A percentile compares a stretch with the other conserved stretches of the same genome.
Conservation (phyloP, 2,329 filamentous ascomycete genomes). For the Ophiocordyceps camponoti-rufipedis region DNA sequence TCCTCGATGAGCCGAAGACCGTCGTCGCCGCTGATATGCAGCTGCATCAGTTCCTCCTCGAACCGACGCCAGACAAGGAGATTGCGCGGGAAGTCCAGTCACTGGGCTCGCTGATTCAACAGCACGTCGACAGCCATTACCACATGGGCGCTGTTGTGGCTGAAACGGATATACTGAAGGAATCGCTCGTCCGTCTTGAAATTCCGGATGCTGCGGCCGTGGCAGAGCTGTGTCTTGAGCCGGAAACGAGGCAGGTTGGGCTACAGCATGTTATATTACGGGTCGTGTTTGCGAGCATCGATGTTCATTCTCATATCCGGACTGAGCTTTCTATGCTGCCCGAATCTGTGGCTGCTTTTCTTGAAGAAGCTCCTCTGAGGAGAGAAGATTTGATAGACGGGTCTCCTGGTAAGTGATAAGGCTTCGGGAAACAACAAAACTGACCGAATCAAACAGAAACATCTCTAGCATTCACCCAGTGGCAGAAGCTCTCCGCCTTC, state of each 20-base stretch:
- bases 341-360: constrained; percentile 11
- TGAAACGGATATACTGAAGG: not conserved
- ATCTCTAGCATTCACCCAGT: constrained; percentile 18
- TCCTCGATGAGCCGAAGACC: not conserved
- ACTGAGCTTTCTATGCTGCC: constrained; percentile 18
- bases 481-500: constrained; percentile 23
- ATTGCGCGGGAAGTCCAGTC: constrained; percentile 14
- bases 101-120: constrained; percentile 16
- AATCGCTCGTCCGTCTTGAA: constrained; percentile 1
- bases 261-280: constrained; percentile 20
- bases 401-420: not conserved
- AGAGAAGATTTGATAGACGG: not conserved
- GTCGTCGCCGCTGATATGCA: constrained; percentile 7
- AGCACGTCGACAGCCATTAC: constrained; percentile 22
- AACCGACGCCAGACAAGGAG: constrained; percentile 16
- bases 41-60: constrained; percentile 18
- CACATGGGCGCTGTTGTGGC: constrained; percentile 9
- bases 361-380: constrained; percentile 1
- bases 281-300: constrained; percentile 16
- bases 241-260: constrained; percentile 12
- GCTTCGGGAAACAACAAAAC: not conserved
- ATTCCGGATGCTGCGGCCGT: constrained; percentile 6
- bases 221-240: constrained; percentile 13
- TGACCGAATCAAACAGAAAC: not conserved
- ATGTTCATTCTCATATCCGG: constrained; percentile 9